Conservation (phyloP, 345 rosid genomes). For the Theobroma cacao region DNA sequence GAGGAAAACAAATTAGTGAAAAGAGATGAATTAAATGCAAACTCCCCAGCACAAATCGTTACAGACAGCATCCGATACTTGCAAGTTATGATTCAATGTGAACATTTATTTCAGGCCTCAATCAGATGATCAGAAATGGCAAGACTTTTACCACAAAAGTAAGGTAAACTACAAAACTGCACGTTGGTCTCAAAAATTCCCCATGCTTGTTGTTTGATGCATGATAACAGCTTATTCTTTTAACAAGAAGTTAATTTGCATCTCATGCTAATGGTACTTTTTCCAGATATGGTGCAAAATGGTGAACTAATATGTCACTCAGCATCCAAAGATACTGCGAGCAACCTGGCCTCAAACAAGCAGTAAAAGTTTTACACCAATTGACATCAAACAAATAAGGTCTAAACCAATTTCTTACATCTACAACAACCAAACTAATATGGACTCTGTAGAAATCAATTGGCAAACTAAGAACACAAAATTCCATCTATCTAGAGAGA, state of each 20-base stretch:
- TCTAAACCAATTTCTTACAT: not conserved
- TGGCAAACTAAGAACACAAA: not conserved
- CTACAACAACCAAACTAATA: not conserved
- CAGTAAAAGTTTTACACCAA: not conserved
- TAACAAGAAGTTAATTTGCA: not conserved
- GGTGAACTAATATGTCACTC: not conserved
- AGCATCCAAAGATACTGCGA: not conserved
- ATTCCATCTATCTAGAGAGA: not conserved
- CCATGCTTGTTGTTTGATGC: not conserved
- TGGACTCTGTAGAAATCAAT: not conserved
- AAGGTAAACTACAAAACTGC: not conserved
- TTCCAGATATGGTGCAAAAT: not conserved
- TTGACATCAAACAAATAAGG: not conserved
- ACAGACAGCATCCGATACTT: not conserved
- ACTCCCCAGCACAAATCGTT: not conserved
- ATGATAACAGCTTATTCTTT: not conserved
- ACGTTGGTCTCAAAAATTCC: not conserved
- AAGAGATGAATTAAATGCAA: not conserved
- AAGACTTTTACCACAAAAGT: not conserved
- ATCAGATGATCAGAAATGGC: not conserved
- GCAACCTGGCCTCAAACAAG: not conserved
- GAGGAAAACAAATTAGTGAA: not conserved
- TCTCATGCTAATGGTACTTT: not conserved
- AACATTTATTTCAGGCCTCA: not conserved
- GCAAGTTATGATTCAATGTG: not conserved